These are phyloP conservation scores for Prunus mume DNA, from an alignment of 306 rosid genomes.

Conservation along the genomic window DNA sequence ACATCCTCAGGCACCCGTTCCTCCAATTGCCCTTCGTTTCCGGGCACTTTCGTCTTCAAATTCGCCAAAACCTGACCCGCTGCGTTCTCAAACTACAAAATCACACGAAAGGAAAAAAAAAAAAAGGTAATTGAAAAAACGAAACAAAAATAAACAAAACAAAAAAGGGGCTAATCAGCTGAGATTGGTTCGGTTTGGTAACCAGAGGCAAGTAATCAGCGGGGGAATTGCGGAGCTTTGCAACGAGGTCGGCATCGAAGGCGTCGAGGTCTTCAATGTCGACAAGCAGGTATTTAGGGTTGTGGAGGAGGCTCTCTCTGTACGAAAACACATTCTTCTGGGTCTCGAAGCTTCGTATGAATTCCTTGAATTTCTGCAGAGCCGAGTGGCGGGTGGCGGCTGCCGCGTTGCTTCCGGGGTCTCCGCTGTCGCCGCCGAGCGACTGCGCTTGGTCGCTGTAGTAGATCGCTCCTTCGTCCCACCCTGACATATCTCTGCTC, in stretches of 20 bases:
- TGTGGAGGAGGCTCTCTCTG: constrained; percentile 75
- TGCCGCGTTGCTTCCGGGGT: constrained; percentile 28
- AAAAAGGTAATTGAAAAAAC: background rate
- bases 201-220: constrained; percentile 83
- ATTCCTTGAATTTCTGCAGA: constrained; percentile 85
- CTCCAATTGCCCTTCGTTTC: constrained; percentile 84
- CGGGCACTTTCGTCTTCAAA: constrained; percentile 77
- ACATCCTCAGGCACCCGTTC: constrained; percentile 78
- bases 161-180: background rate
- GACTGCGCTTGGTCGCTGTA: constrained; percentile 97
- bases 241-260: constrained; percentile 73
- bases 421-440: constrained; percentile 51
- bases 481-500: constrained; percentile 66
- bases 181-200: background rate
- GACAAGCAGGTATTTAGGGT: constrained; percentile 56
- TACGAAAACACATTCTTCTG: constrained; percentile 69
- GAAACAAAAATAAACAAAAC: background rate
- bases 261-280: constrained; percentile 74
- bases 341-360: constrained; percentile 81
- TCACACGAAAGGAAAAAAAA: too few relatives aligned
- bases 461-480: constrained; percentile 97
- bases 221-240: constrained; percentile 78
- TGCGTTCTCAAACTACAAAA: constrained; percentile 79
- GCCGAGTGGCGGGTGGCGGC: constrained; percentile 61
- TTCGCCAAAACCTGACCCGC: constrained; percentile 87